Percentiles rank a stretch among this genome's conserved stretches.
phyloP scores from a whole-genome alignment of 768 basidiomycete genomes.

The Termitomyces sp. region DNA sequence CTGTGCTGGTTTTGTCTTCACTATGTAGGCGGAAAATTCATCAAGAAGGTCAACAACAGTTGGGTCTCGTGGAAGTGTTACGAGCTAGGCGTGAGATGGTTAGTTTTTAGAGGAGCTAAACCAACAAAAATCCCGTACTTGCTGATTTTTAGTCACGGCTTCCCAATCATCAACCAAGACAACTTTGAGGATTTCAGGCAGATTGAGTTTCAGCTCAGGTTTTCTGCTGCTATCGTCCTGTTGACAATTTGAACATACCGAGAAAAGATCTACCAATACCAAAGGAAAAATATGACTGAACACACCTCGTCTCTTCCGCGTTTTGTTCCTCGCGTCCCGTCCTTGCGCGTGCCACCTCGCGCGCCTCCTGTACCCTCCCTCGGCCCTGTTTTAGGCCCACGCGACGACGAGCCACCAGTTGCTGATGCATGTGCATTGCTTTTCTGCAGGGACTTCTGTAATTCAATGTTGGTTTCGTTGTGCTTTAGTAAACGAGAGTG shows the following conservation, averaged over 20 bases:
- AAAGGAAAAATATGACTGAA: conserved; percentile 3
- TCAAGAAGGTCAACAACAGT: conserved; percentile 72
- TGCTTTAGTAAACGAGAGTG: conserved; percentile 73
- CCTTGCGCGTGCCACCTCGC: conserved; percentile 41
- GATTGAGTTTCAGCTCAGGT: conserved; percentile 84
- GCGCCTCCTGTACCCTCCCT: conserved; percentile 25
- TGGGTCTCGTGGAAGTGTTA: conserved; percentile 75
- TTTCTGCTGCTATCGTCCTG: conserved; percentile 75
- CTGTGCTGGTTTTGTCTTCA: conserved; percentile 42
- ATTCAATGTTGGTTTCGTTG: conserved; percentile 71
- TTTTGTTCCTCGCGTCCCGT: conserved; percentile 62
- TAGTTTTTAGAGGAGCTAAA: neutral
- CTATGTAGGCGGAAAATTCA: conserved; percentile 68
- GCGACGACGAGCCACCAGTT: conserved; percentile 14
- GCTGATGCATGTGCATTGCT: conserved; percentile 19
- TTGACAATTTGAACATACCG: neutral
- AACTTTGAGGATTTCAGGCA: conserved; percentile 87
- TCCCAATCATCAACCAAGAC: conserved; percentile 98
- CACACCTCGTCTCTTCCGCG: conserved; percentile 69
- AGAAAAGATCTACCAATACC: neutral
- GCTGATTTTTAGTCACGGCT: conserved; percentile 88
- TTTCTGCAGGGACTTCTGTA: conserved; percentile 65
- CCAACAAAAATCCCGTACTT: conserved; percentile 40
- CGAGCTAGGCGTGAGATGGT: conserved; percentile 46
- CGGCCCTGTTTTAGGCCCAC: conserved; percentile 16